Evolutionary conservation across 2,329 filamentous ascomycete species (phyloP), one percentile per base, ranked within the genome.

Genomic region (Fusarium sp.): DNA sequence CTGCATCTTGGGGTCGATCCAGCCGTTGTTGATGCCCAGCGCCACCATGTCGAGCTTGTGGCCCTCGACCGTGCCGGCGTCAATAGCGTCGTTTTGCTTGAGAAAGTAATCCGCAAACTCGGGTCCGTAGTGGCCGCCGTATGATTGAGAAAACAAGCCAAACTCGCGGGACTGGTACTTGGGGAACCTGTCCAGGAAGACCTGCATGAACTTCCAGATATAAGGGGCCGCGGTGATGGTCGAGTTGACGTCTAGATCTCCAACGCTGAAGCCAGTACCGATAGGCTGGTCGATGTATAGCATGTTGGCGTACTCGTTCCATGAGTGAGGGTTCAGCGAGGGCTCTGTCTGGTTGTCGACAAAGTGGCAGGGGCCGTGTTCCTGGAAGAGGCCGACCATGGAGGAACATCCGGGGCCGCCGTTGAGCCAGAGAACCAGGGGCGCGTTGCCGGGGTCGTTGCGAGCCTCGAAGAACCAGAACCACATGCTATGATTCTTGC

Each of bases 311-410:
- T 88, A 86, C 74, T 90, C 89, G 69, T 89, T 91, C 88, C 90
- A 92, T 1, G 89, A 89, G 82, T 88, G 90, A 0, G 89, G 88
- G 73, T 92, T 92, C 6, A 84, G 72, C 18, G 80, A 80, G 0
- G 86, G 79, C 38, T 79, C 74, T 3, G 78, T 73, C n/a, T 78
- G 71, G 14, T 69, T 66, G 18, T 76, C 64, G 60, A 77, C 78
- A 80, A 98, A 91, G 74, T 91, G 93, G 33, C 94, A 92, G 6
- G 96, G 95, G 56, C 96, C 96, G 71, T 98, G 92, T 78, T 91
- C 91, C 27, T 85, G 84, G 76, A 93, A 91, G 63, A 93, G 78
- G 11, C 80, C 80, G 63, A 79, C 47, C 73, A 81, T 79, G 8
- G 80, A 82, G 6, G 80, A 82, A 65, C 80, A 81, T 16, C 80